Evolutionary conservation across 257 asterid species (phyloP).

Genomic region (Jaltomata sinuosa): DNA sequence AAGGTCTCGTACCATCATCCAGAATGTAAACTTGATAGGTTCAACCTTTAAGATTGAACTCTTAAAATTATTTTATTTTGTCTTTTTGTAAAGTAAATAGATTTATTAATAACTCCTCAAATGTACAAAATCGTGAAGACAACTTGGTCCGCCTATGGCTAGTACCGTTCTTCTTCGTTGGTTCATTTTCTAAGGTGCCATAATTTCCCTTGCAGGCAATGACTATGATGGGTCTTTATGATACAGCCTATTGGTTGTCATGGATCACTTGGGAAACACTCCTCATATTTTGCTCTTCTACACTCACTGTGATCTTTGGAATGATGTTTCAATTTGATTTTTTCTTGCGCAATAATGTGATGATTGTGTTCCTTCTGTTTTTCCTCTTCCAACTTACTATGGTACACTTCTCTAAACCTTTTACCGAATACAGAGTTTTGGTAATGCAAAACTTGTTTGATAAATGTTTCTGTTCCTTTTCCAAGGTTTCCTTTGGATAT

Average conservation of each 20-base stretch:
- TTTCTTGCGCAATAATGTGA: conserved; percentile 60
- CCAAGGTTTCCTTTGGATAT: conserved; percentile 69
- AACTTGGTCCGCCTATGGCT: neutral
- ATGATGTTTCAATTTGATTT: conserved; percentile 92
- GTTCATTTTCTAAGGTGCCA: conserved; percentile 1
- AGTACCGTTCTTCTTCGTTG: neutral
- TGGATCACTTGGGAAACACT: conserved; percentile 91
- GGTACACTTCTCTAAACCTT: conserved; percentile 34
- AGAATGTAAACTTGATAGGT: neutral
- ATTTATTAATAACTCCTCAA: neutral
- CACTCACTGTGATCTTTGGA: conserved; percentile 69
- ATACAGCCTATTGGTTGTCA: conserved; percentile 88
- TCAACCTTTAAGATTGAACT: neutral
- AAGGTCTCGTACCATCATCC: neutral
- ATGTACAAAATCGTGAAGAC: neutral
- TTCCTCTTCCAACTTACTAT: conserved; percentile 78
- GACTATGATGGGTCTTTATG: conserved; percentile 97
- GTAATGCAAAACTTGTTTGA: neutral
- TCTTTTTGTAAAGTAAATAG: neutral
- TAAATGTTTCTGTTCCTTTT: conserved; percentile 3
- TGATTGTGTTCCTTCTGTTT: conserved; percentile 61
- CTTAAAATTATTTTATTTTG: neutral
- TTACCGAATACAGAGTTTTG: neutral
- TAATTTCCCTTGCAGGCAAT: conserved; percentile 54
- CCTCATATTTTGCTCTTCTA: conserved; percentile 50